Percentiles rank a stretch among this genome's conserved stretches.
Conservation (phyloP, 2,329 filamentous ascomycete species). For the Tolypocladium inflatum region DNA sequence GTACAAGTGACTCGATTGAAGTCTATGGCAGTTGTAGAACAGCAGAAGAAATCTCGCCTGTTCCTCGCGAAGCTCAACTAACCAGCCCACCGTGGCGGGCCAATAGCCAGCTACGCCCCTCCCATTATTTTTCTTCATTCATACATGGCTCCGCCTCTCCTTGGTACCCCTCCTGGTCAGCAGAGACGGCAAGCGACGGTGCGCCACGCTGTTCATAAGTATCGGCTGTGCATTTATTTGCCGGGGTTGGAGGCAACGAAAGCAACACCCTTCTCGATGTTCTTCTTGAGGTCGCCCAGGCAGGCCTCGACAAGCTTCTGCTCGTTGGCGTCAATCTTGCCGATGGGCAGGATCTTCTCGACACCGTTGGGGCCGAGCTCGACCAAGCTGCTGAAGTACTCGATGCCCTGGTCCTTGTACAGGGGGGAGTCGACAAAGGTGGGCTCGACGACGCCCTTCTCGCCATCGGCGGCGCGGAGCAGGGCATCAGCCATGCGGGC, state of each 20-base stretch:
- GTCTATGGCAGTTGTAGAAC: conserved; percentile 22
- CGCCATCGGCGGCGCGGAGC: conserved; percentile 83
- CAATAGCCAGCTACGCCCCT: conserved; percentile 1
- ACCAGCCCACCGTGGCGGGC: conserved; percentile 1
- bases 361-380: conserved; percentile 96
- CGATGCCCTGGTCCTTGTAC: conserved; percentile 96
- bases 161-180: background rate
- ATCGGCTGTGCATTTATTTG: conserved; percentile 34
- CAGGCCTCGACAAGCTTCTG: conserved; percentile 80
- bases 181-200: background rate
- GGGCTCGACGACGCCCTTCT: conserved; percentile 92
- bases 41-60: conserved; percentile 4
- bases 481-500: conserved; percentile 77
- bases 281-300: conserved; percentile 79
- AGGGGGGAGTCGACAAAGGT: conserved; percentile 95
- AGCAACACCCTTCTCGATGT: conserved; percentile 81
- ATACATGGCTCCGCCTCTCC: background rate
- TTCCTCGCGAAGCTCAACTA: conserved; percentile 7
- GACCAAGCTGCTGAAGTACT: conserved; percentile 94
- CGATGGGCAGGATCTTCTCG: conserved; percentile 83
- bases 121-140: background rate
- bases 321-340: conserved; percentile 77
- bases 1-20: conserved; percentile 24
- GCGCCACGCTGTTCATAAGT: background rate
- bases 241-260: conserved; percentile 52